phyloP scores from a whole-genome alignment of 2,329 filamentous ascomycete genomes.

The Xylariaceae sp. region DNA sequence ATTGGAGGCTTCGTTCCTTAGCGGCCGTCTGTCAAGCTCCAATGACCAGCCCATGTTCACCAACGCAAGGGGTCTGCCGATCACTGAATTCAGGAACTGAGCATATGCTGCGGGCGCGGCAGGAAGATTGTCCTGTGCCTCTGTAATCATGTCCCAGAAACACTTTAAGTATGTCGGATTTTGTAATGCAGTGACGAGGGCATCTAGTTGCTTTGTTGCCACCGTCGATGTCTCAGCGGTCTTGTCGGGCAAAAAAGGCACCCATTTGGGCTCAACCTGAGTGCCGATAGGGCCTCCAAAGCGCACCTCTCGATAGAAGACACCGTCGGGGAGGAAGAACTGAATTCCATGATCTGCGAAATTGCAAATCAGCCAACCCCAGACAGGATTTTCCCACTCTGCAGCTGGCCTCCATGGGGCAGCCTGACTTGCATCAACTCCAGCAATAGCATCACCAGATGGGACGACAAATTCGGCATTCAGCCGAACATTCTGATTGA shows the following conservation, averaged over 20 bases:
- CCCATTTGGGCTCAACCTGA: constrained; percentile 28
- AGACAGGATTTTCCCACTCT: constrained; percentile 42
- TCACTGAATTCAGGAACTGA: constrained; percentile 33
- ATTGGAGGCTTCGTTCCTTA: constrained; percentile 22
- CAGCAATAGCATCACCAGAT: neutral
- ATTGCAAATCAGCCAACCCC: constrained; percentile 43
- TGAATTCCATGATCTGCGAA: constrained; percentile 41
- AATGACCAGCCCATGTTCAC: constrained; percentile 39
- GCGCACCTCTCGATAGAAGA: constrained; percentile 42
- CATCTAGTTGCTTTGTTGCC: constrained; percentile 29
- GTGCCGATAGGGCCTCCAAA: constrained; percentile 32
- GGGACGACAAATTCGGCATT: constrained; percentile 33
- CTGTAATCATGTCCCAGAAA: constrained; percentile 38
- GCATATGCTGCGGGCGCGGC: constrained; percentile 36
- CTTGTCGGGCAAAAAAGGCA: constrained; percentile 31
- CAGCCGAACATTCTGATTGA: constrained; percentile 29
- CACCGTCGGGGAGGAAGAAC: constrained; percentile 40
- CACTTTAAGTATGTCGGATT: constrained; percentile 29
- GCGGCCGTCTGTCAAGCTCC: constrained; percentile 30
- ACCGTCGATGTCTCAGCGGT: neutral
- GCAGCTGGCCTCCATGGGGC: constrained; percentile 20
- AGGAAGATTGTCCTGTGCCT: constrained; percentile 24
- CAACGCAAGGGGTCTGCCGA: constrained; percentile 42
- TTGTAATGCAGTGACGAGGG: constrained; percentile 23
- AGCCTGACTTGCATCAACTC: neutral